Conservation (phyloP, 2,329 filamentous ascomycete genomes). For the Torrubiella hemipterigena region DNA sequence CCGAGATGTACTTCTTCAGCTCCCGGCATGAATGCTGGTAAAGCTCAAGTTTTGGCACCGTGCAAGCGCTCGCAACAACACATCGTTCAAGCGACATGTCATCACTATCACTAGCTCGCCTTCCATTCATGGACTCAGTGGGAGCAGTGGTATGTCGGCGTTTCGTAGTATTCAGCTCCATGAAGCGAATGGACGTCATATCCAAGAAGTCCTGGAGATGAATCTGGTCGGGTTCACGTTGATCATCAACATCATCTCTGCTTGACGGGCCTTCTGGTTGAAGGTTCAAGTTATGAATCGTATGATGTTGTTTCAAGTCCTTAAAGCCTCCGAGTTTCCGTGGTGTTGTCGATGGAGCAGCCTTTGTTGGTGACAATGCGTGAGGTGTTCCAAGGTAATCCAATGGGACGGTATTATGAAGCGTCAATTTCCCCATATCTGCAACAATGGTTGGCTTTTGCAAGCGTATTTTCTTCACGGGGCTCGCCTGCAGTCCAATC, state of each 20-base stretch:
- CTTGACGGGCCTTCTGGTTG: slow-evolving; percentile 18
- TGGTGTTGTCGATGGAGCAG: slow-evolving; percentile 38
- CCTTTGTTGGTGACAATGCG: slow-evolving; percentile 36
- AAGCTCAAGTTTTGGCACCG: slow-evolving; percentile 81
- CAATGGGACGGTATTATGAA: slow-evolving; percentile 26
- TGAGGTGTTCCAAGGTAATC: slow-evolving; percentile 26
- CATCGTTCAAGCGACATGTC: slow-evolving; percentile 58
- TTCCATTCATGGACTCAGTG: slow-evolving; percentile 28
- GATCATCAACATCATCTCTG: no score
- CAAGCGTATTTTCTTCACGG: slow-evolving; percentile 63
- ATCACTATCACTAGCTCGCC: slow-evolving; percentile 29
- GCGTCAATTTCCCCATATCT: slow-evolving; percentile 46
- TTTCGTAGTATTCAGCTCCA: slow-evolving; percentile 96
- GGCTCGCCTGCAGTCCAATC: slow-evolving; percentile 60
- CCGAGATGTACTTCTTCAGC: slow-evolving; percentile 91
- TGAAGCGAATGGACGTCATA: slow-evolving; percentile 93
- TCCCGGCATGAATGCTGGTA: slow-evolving; percentile 95
- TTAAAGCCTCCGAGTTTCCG: slow-evolving; percentile 43
- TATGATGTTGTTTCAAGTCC: slow-evolving; percentile 35
- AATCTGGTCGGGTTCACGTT: slow-evolving; percentile 46
- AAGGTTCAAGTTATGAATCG: slow-evolving; percentile 30
- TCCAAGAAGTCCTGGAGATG: slow-evolving; percentile 87
- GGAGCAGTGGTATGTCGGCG: slow-evolving; percentile 71
- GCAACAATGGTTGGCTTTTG: slow-evolving; percentile 57
- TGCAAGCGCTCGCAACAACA: slow-evolving; percentile 82